Evolutionary conservation across 2,329 filamentous ascomycete species (phyloP).

Genomic region (Aureobasidium mangrovei): DNA sequence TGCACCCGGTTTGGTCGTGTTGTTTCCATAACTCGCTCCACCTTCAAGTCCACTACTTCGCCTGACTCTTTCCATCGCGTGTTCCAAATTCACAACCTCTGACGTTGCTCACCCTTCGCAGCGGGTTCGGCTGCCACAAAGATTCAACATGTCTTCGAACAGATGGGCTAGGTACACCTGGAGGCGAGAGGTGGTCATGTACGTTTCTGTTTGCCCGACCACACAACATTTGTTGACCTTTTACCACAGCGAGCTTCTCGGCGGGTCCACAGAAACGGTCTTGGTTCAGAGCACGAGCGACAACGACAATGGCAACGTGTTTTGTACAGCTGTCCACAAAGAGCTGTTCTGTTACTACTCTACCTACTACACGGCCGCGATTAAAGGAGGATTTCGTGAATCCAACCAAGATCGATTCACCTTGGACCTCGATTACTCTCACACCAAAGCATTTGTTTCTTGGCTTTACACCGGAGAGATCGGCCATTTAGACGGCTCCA

Average conservation of each 20-base stretch:
- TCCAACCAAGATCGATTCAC: too few relatives aligned
- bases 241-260: not conserved
- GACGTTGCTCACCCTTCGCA: too few relatives aligned
- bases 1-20: too few relatives aligned
- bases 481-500: too few relatives aligned
- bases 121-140: not conserved
- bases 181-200: not conserved
- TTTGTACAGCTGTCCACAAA: not conserved
- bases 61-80: not conserved
- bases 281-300: not conserved
- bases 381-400: not conserved
- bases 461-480: too few relatives aligned
- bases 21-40: too few relatives aligned
- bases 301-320: too few relatives aligned
- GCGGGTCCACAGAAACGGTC: not conserved
- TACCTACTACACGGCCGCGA: not conserved
- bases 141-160: not conserved
- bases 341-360: not conserved
- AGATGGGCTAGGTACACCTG: not conserved
- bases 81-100: too few relatives aligned
- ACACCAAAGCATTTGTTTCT: too few relatives aligned
- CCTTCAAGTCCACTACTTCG: not conserved
- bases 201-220: not conserved
- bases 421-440: too few relatives aligned
- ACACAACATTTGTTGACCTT: too few relatives aligned